phyloP scores from a whole-genome alignment of 169 alveolate genomes.

The Eimeria maxima region DNA sequence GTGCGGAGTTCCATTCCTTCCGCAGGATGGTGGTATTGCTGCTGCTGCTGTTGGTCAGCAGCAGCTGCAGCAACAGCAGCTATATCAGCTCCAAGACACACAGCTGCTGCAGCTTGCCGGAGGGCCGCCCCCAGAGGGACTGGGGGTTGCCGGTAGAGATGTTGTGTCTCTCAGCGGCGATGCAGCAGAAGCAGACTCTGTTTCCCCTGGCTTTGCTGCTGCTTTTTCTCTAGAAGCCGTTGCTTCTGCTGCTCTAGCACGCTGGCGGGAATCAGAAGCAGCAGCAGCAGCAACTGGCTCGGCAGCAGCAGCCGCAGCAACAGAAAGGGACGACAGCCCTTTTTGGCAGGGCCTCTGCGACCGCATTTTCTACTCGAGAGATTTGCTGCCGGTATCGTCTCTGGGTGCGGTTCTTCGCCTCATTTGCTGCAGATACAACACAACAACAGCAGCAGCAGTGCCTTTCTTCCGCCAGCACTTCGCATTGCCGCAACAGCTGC shows the following conservation, averaged over 20 bases:
- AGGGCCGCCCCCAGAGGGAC: not conserved
- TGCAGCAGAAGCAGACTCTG: conserved; percentile 55
- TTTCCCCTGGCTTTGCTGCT: not conserved
- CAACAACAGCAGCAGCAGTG: conserved; percentile 34
- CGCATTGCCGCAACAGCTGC: not conserved
- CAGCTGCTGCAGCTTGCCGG: conserved; percentile 64
- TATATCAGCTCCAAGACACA: conserved; percentile 39
- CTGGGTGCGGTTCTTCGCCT: conserved; percentile 42
- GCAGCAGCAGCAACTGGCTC: conserved; percentile 4
- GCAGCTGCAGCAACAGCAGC: conserved; percentile 78
- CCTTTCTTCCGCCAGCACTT: conserved; percentile 65
- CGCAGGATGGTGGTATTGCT: conserved; percentile 35
- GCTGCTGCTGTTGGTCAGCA: conserved; percentile 75
- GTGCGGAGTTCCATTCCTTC: not conserved
- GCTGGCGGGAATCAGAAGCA: conserved; percentile 50
- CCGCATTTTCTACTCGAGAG: conserved; percentile 12
- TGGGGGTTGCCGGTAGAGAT: conserved; percentile 4
- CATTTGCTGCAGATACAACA: conserved; percentile 59
- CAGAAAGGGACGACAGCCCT: conserved; percentile 44
- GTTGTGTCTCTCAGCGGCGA: conserved; percentile 36
- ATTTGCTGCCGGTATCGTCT: conserved; percentile 47
- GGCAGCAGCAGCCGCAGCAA: conserved; percentile 36
- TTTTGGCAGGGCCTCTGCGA: conserved; percentile 61
- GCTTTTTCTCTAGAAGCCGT: not conserved
- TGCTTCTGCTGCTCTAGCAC: conserved; percentile 41